Evolutionary conservation across 306 rosid species (phyloP), one percentile per base, ranked within the genome.

Genomic region (Lathyrus tuberosus): DNA sequence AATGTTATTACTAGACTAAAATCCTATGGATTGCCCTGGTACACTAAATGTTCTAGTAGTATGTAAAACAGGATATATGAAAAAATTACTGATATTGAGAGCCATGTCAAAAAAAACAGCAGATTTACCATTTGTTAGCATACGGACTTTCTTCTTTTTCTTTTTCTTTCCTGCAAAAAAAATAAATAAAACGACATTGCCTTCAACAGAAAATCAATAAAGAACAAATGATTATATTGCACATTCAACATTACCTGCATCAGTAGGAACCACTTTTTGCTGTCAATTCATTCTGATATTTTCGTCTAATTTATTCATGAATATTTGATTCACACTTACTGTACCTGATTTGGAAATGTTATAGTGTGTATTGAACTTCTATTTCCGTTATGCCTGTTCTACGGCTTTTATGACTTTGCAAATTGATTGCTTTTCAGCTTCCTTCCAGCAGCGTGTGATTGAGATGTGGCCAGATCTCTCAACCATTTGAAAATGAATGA

Each of bases 91-190:
- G 61, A 69, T 52, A 52, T n/a, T 3, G 56, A 28, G 42, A 28
- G 10, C 8, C 16, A 26, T 10, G 62, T 60, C 33, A 42, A 12
- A 17, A 31, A 65, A 40, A 65, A 62, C 3, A 62, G 33, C 14
- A 73, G 17, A 62, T 52, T 38, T 81, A 95, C 97, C 99, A 75
- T 87, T 87, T 57, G 84, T 20, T 4, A 93, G 96, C 75, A 81
- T 15, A 59, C 92, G 96, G 22, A 82, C 74, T 84, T 89, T 95
- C 89, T 91, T 95, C 91, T 91, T 95, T 65, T 91, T 95, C 89
- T 82, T 91, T 63, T 89, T 95, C 93, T 89, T 95, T 35, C 86
- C 99, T 95, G 85, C n/a, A 54, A 82, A 70, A 12, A n/a, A 5
- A 51, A 66, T 70, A 70, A 24, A 40, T 15, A 30, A 60, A 73